Conservation (phyloP, 1,284 basidiomycete species). For the Pascua sp. region DNA sequence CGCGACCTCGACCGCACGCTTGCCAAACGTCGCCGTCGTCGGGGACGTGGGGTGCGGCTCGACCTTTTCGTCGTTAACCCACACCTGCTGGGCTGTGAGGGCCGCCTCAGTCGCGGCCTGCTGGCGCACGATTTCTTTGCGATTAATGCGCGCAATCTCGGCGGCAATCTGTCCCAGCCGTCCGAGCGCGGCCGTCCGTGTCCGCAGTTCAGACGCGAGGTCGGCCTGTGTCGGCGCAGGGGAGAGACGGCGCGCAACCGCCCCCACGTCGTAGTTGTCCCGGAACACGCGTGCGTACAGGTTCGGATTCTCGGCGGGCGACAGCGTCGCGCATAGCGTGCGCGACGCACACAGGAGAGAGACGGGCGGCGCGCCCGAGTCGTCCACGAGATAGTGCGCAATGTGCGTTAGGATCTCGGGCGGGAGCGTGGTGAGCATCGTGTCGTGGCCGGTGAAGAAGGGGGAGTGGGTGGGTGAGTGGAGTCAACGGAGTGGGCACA, state of each 20-base stretch:
- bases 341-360: constrained; percentile 57
- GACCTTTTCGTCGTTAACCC: no score
- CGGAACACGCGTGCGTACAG: constrained; percentile 63
- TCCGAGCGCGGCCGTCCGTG: constrained; percentile 30
- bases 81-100: no score
- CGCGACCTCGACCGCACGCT: no score
- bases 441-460: neutral
- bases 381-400: constrained; percentile 52
- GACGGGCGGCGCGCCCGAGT: constrained; percentile 28
- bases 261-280: constrained; percentile 60
- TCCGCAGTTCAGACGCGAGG: constrained; percentile 36
- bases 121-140: no score
- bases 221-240: neutral
- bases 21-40: neutral
- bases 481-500: no score
- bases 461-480: no score
- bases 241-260: constrained; percentile 57
- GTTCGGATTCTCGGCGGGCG: constrained; percentile 52
- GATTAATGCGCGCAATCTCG: no score
- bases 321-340: constrained; percentile 52
- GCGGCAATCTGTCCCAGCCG: constrained; percentile 14
- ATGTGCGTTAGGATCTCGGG: constrained; percentile 62
- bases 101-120: no score
- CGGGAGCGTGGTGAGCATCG: constrained; percentile 54
- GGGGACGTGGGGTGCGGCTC: neutral